Evolutionary conservation across 2,329 filamentous ascomycete genomes (phyloP).

Genomic region (Sclerotinia glacialis): DNA sequence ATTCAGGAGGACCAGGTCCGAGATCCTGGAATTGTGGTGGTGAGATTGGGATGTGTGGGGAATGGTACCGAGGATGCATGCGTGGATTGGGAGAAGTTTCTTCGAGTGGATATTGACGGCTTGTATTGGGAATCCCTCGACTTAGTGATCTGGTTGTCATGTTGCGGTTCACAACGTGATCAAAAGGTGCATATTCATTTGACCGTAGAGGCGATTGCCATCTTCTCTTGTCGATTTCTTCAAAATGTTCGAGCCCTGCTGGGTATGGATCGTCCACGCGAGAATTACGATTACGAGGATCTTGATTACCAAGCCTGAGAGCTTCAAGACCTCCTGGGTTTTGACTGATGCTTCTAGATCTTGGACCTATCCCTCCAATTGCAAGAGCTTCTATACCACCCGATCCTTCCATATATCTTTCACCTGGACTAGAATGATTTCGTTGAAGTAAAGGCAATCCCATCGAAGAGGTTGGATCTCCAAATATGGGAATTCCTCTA

Average conservation of each 20-base stretch:
- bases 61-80: neutral
- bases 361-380: neutral
- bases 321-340: slow-evolving; percentile 3
- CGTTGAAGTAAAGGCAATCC: neutral
- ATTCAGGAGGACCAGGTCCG: neutral
- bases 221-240: neutral
- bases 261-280: neutral
- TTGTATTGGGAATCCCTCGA: neutral
- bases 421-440: neutral
- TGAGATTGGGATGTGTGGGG: neutral
- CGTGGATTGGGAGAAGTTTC: neutral
- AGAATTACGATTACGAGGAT: neutral
- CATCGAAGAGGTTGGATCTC: neutral
- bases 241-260: neutral
- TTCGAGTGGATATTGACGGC: slow-evolving; percentile 2
- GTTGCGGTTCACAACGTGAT: neutral
- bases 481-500: neutral
- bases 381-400: slow-evolving; percentile 5
- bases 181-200: neutral
- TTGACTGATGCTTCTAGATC: neutral
- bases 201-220: neutral
- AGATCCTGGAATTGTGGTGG: slow-evolving; percentile 13
- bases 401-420: slow-evolving; percentile 8
- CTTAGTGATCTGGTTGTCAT: neutral
- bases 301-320: slow-evolving; percentile 2